Evolutionary conservation across 2,329 filamentous ascomycete species (phyloP).

Genomic region (Aspergillus pseudotamarii): DNA sequence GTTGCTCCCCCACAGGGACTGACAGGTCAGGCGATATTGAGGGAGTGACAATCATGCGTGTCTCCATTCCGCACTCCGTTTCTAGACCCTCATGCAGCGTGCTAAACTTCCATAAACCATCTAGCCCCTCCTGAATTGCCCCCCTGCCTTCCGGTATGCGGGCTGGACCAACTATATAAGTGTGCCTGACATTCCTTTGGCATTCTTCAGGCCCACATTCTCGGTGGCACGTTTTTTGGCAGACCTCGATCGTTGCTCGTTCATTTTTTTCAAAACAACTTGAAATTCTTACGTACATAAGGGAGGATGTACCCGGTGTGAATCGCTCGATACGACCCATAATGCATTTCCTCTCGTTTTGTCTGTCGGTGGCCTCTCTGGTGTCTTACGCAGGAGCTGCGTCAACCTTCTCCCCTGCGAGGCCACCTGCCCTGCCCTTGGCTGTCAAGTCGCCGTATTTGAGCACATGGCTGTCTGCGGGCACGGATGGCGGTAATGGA

Average conservation of each 20-base stretch:
- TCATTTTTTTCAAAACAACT: constrained; percentile 17
- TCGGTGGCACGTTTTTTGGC: constrained; percentile 7
- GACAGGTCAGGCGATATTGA: constrained; percentile 25
- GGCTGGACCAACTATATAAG: constrained; percentile 29
- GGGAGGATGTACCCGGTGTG: constrained; percentile 24
- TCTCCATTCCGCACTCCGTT: constrained; percentile 9
- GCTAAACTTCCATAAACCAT: constrained; percentile 1
- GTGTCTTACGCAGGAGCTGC: constrained; percentile 26
- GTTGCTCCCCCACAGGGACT: constrained; percentile 9
- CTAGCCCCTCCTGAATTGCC: constrained; percentile 12
- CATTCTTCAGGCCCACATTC: constrained; percentile 28
- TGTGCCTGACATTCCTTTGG: constrained; percentile 33
- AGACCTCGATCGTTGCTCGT: constrained; percentile 2
- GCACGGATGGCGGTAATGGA: constrained; percentile 63
- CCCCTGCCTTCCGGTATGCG: constrained; percentile 19
- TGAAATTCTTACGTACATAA: constrained; percentile 5
- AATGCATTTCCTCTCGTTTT: constrained; percentile 31
- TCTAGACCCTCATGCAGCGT: constrained; percentile 10
- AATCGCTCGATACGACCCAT: constrained; percentile 21
- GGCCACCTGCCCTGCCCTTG: constrained; percentile 70
- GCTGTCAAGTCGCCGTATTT: constrained; percentile 76
- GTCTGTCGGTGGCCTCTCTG: constrained; percentile 30
- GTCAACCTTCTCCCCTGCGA: constrained; percentile 65
- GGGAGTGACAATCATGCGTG: constrained; percentile 14
- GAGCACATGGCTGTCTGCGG: constrained; percentile 68